Evolutionary conservation across 2,329 filamentous ascomycete genomes (phyloP).

Genomic region (Coniella lustricola): DNA sequence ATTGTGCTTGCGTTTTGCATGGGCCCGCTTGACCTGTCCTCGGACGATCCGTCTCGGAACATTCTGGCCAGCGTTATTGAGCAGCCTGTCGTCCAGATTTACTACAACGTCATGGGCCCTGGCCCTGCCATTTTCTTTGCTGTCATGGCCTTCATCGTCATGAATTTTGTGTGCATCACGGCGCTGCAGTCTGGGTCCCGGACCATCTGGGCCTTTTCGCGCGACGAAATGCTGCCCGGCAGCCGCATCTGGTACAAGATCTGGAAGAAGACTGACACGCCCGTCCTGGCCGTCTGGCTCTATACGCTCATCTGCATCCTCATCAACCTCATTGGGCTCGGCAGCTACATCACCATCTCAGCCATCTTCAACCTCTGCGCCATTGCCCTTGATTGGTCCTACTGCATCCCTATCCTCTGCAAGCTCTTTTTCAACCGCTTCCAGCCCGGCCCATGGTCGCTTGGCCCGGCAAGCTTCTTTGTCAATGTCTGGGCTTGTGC

Average conservation of each 20-base stretch:
- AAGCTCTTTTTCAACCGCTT: slow-evolving; percentile 43
- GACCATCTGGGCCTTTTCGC: slow-evolving; percentile 49
- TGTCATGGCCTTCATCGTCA: slow-evolving; percentile 48
- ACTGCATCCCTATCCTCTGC: slow-evolving; percentile 50
- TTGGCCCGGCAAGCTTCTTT: slow-evolving; percentile 33
- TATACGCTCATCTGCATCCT: slow-evolving; percentile 45
- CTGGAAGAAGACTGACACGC: slow-evolving; percentile 41
- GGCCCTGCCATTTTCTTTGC: slow-evolving; percentile 46
- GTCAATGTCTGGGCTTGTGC: slow-evolving; percentile 42
- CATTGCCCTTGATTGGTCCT: slow-evolving; percentile 48
- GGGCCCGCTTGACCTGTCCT: slow-evolving; percentile 26
- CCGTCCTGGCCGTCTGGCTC: slow-evolving; percentile 49
- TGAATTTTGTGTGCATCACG: slow-evolving; percentile 53
- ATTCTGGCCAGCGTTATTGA: slow-evolving; percentile 39
- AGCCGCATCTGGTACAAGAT: slow-evolving; percentile 43
- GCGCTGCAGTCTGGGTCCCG: slow-evolving; percentile 47
- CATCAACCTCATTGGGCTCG: slow-evolving; percentile 53
- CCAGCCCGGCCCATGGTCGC: slow-evolving; percentile 43
- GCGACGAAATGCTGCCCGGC: slow-evolving; percentile 42
- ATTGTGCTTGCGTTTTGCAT: slow-evolving; percentile 52
- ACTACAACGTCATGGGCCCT: slow-evolving; percentile 50
- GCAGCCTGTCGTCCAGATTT: slow-evolving; percentile 50
- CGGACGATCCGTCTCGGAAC: slow-evolving; percentile 28
- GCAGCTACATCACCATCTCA: slow-evolving; percentile 44
- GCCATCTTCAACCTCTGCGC: slow-evolving; percentile 49